Evolutionary conservation across 2,329 filamentous ascomycete species (phyloP).

Genomic region (Herpomyces periplanetae): DNA sequence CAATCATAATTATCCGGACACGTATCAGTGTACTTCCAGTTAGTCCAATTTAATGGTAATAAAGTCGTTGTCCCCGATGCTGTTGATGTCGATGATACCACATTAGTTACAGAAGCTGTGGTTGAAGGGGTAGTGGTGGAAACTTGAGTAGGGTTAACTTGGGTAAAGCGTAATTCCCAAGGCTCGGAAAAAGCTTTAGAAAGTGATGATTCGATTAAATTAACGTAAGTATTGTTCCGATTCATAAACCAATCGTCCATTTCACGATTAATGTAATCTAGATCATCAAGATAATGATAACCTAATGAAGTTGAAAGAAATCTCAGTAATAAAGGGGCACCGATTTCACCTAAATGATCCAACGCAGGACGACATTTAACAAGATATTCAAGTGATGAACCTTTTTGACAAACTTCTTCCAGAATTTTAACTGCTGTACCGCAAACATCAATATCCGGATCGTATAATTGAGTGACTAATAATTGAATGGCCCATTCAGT

Average conservation of each 20-base stretch:
- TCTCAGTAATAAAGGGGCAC: constrained; percentile 54
- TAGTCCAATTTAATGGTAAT: constrained; percentile 7
- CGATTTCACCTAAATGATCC: constrained; percentile 83
- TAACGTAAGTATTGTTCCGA: constrained; percentile 79
- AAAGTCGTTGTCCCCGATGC: constrained; percentile 7
- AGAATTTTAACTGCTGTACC: constrained; percentile 85
- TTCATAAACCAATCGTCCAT: constrained; percentile 99
- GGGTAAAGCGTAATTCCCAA: too few relatives aligned
- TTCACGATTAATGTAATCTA: constrained; percentile 95
- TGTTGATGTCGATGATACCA: constrained; percentile 9
- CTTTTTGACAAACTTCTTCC: constrained; percentile 83
- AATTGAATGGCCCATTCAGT: constrained; percentile 87
- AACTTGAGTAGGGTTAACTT: too few relatives aligned
- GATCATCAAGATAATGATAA: constrained; percentile 77
- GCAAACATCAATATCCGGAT: constrained; percentile 84
- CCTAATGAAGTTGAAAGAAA: constrained; percentile 87
- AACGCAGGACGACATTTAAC: constrained; percentile 78
- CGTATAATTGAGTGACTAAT: constrained; percentile 90
- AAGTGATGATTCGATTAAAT: constrained; percentile 72
- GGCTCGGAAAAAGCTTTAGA: constrained; percentile 33
- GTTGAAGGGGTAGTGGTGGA: too few relatives aligned
- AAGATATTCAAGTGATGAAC: constrained; percentile 63
- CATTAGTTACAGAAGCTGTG: constrained; percentile 15
- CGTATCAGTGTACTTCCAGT: constrained; percentile 18
- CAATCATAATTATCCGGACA: constrained; percentile 12